phyloP scores from a whole-genome alignment of 352 stramenopile species.

The Globisporangium solare region DNA sequence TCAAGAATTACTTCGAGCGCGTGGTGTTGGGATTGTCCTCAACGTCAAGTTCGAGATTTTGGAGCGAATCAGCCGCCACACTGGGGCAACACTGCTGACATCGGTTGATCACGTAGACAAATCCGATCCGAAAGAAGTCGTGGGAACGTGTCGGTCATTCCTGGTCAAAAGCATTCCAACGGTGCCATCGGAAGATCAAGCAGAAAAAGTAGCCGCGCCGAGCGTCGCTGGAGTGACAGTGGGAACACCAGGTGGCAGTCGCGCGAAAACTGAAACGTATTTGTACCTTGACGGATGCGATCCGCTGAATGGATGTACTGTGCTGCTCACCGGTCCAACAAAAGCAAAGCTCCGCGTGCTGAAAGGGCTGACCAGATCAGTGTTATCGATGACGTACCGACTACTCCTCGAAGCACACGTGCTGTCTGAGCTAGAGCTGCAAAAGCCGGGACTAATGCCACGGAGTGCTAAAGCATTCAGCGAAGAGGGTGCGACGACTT shows the following conservation, averaged over 20 bases:
- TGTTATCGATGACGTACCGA: slow-evolving; percentile 95
- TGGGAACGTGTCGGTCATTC: slow-evolving; percentile 68
- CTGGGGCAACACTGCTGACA: slow-evolving; percentile 88
- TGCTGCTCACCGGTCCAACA: slow-evolving; percentile 90
- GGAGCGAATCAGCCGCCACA: slow-evolving; percentile 91
- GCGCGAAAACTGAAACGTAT: slow-evolving; percentile 80
- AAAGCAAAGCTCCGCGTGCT: slow-evolving; percentile 88
- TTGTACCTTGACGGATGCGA: slow-evolving; percentile 94
- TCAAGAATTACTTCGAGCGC: slow-evolving; percentile 90
- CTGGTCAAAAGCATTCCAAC: slow-evolving; percentile 53
- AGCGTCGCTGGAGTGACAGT: slow-evolving; percentile 17
- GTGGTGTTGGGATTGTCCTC: slow-evolving; percentile 90
- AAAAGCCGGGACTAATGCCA: slow-evolving; percentile 24
- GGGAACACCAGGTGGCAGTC: slow-evolving; percentile 14
- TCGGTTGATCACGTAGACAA: slow-evolving; percentile 92
- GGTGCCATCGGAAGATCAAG: slow-evolving; percentile 28
- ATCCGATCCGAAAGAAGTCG: slow-evolving; percentile 36
- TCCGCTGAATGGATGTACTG: slow-evolving; percentile 91
- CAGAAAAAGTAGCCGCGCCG: slow-evolving; percentile 4
- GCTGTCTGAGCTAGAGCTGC: slow-evolving; percentile 84
- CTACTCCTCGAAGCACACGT: slow-evolving; percentile 94
- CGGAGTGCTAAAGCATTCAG: slow-evolving; percentile 16
- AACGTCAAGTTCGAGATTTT: slow-evolving; percentile 93
- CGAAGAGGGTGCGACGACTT: slow-evolving; percentile 38
- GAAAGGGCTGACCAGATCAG: slow-evolving; percentile 87